Evolutionary conservation across 495 filamentous ascomycete species (phyloP).

Genomic region (Cercophora newfieldiana): DNA sequence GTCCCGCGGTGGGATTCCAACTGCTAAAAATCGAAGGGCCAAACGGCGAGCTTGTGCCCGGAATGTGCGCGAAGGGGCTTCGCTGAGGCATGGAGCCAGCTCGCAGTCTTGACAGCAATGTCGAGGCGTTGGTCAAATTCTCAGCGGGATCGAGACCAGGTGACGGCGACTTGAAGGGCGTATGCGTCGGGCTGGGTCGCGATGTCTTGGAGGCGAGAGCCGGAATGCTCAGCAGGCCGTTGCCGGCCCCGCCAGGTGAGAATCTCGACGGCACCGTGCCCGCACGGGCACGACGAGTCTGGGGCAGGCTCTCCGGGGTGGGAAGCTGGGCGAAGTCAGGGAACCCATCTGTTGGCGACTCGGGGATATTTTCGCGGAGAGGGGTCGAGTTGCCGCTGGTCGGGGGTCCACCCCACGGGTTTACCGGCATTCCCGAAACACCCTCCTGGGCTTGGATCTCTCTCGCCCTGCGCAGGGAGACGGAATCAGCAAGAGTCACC

Average conservation of each 20-base stretch:
- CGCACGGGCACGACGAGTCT: slow-evolving; percentile 71
- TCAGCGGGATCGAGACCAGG: slow-evolving; percentile 66
- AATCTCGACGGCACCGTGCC: slow-evolving; percentile 97
- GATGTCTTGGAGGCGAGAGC: slow-evolving; percentile 76
- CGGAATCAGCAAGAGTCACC: slow-evolving; percentile 1
- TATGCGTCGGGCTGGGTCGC: slow-evolving; percentile 85
- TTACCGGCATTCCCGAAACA: slow-evolving; percentile 64
- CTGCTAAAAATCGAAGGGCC: slow-evolving; percentile 87
- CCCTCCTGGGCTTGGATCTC: slow-evolving; percentile 98
- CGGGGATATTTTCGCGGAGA: slow-evolving; percentile 93
- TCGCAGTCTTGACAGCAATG: slow-evolving; percentile 80
- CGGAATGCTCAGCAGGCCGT: slow-evolving; percentile 60
- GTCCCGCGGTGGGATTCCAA: slow-evolving; percentile 65
- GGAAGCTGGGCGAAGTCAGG: slow-evolving; percentile 78
- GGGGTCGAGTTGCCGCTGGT: slow-evolving; percentile 95
- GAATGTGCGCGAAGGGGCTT: slow-evolving; percentile 62
- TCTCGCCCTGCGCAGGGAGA: slow-evolving; percentile 61
- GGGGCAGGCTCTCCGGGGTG: slow-evolving; percentile 57
- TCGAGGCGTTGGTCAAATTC: slow-evolving; percentile 59
- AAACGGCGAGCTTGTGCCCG: slow-evolving; percentile 65
- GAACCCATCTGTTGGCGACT: slow-evolving; percentile 95
- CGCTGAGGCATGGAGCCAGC: slow-evolving; percentile 96
- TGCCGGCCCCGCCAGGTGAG: slow-evolving; percentile 63
- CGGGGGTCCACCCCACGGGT: slow-evolving; percentile 87
- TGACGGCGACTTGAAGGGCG: slow-evolving; percentile 80